Evolutionary conservation across 2,329 filamentous ascomycete genomes (phyloP).

Genomic region (Pestalotiopsis sp.): DNA sequence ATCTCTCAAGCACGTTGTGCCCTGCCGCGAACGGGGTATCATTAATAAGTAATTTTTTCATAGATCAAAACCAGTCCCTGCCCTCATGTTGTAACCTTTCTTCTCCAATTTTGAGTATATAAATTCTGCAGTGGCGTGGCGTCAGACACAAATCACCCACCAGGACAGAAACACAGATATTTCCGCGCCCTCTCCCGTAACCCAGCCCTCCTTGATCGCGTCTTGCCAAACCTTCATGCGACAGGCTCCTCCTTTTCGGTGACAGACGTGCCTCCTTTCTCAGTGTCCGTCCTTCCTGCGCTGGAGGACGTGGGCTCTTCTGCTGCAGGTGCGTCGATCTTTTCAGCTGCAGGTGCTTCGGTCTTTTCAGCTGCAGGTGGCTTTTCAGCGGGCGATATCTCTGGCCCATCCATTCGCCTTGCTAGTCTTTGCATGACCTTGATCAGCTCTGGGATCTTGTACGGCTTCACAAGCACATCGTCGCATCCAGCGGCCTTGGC

Average conservation of each 20-base stretch:
- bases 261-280: not conserved
- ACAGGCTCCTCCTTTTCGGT: not conserved
- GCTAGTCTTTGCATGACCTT: slow-evolving; percentile 11
- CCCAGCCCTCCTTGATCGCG: slow-evolving; percentile 1
- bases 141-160: slow-evolving; percentile 1
- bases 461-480: slow-evolving; percentile 74
- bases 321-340: not conserved
- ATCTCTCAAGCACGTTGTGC: not conserved
- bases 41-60: slow-evolving; percentile 1
- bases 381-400: not conserved
- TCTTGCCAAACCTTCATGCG: slow-evolving; percentile 7
- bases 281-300: not conserved
- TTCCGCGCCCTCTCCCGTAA: not conserved
- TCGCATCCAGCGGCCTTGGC: slow-evolving; percentile 58
- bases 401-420: not conserved
- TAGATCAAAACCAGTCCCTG: not conserved
- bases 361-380: not conserved
- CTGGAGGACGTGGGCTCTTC: not conserved
- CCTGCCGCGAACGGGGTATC: slow-evolving; percentile 6
- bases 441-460: slow-evolving; percentile 61
- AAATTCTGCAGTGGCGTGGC: not conserved
- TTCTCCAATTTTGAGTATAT: not conserved
- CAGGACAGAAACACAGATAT: not conserved
- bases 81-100: not conserved
- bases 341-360: not conserved